Conservation (phyloP, 2,329 filamentous ascomycete genomes). For the Clonostachys sp. region DNA sequence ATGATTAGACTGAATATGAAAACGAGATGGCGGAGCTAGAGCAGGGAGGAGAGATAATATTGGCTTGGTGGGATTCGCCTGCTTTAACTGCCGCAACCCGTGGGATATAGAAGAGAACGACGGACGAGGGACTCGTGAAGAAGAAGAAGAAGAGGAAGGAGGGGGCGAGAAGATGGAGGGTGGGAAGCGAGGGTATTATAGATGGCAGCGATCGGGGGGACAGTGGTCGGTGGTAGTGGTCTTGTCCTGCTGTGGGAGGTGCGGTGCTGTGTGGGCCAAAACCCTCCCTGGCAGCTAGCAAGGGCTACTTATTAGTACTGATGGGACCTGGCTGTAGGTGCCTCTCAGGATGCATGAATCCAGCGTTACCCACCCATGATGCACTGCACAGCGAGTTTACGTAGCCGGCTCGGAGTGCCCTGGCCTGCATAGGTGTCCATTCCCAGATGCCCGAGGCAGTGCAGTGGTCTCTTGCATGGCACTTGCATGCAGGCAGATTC, state of each 20-base stretch:
- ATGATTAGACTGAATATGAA: slow-evolving; percentile 33
- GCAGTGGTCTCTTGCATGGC: too few species aligned
- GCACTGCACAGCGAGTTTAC: too few species aligned
- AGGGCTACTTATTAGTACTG: neutral
- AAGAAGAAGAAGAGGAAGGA: slow-evolving; percentile 28
- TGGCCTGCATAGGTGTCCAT: too few species aligned
- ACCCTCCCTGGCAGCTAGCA: too few species aligned
- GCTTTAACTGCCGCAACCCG: slow-evolving; percentile 50
- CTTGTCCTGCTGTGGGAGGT: too few species aligned
- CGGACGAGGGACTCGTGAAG: slow-evolving; percentile 52
- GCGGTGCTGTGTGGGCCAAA: too few species aligned
- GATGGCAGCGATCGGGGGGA: neutral
- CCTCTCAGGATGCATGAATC: neutral
- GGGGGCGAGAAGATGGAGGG: slow-evolving; percentile 32
- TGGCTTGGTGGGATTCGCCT: slow-evolving; percentile 42
- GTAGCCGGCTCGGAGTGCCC: too few species aligned
- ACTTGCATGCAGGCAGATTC: too few species aligned
- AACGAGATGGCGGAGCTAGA: slow-evolving; percentile 47
- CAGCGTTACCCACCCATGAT: too few species aligned
- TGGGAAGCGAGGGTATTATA: slow-evolving; percentile 25
- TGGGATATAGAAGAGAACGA: slow-evolving; percentile 45
- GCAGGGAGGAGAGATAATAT: slow-evolving; percentile 22
- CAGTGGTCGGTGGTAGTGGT: neutral
- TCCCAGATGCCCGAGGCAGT: too few species aligned
- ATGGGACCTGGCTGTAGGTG: neutral